These are phyloP conservation scores for Solanum piurae DNA, from an alignment of 257 asterid genomes.

Conservation along the genomic window DNA sequence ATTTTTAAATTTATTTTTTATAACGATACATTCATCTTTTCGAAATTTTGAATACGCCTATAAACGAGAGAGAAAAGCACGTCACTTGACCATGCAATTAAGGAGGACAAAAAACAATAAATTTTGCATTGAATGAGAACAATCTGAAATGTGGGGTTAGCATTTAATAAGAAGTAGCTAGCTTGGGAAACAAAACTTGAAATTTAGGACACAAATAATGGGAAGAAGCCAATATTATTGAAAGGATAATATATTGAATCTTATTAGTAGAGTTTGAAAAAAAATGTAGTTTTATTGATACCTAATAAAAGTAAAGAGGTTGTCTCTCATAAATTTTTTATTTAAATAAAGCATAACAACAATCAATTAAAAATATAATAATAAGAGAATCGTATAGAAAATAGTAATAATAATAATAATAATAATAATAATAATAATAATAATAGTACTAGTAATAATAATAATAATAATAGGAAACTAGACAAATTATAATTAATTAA, in stretches of 20 bases:
- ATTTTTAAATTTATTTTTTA: too few relatives aligned
- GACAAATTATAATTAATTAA: background rate
- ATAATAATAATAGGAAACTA: too few relatives aligned
- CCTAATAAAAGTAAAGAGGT: too few relatives aligned
- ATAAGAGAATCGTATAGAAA: too few relatives aligned
- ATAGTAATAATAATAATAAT: fast-evolving
- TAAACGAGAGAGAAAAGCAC: background rate
- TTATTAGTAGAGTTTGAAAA: background rate
- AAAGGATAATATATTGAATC: background rate
- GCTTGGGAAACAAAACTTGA: conserved; percentile 6
- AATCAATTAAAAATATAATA: too few relatives aligned
- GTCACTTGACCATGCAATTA: background rate
- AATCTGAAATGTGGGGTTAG: conserved; percentile 20
- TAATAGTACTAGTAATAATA: too few relatives aligned
- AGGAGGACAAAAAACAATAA: background rate
- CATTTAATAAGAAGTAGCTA: conserved; percentile 29
- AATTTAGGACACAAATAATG: conserved; percentile 12
- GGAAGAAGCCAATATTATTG: conserved; percentile 8
- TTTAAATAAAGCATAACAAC: too few relatives aligned
- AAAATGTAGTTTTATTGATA: too few relatives aligned
- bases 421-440: fast-evolving
- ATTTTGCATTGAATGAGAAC: conserved; percentile 20
- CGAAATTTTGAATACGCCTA: background rate
- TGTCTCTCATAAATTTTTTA: background rate
- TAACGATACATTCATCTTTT: too few relatives aligned